phyloP scores from a whole-genome alignment of 148 eudicot species.

The Talinum fruticosum region DNA sequence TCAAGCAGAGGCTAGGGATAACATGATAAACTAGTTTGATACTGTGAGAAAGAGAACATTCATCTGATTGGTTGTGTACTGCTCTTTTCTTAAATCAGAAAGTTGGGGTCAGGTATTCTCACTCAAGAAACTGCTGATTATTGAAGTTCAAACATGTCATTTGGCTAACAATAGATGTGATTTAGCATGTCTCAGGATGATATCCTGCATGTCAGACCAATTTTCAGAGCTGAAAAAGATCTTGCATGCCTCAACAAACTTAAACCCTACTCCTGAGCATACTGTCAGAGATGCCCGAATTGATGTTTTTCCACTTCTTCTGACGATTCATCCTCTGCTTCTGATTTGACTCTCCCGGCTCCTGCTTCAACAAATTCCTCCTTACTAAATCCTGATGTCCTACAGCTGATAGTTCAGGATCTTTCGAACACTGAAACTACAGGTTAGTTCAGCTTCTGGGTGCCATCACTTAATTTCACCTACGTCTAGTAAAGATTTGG shows the following conservation, averaged over 20 bases:
- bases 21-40: not conserved
- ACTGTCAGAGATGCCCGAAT: slow-evolving; percentile 48
- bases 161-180: slow-evolving; percentile 71
- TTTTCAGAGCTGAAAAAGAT: slow-evolving; percentile 93
- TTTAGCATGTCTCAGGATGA: slow-evolving; percentile 99
- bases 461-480: slow-evolving; percentile 28
- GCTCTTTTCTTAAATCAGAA: slow-evolving; percentile 16
- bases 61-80: slow-evolving; percentile 9
- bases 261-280: slow-evolving; percentile 48
- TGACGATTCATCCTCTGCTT: slow-evolving; percentile 68
- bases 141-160: slow-evolving; percentile 30
- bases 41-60: slow-evolving; percentile 1
- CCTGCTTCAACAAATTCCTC: slow-evolving; percentile 60
- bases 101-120: slow-evolving; percentile 15
- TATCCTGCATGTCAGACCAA: slow-evolving; percentile 86
- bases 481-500: slow-evolving; percentile 18
- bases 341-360: slow-evolving; percentile 75
- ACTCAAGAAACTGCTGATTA: slow-evolving; percentile 23
- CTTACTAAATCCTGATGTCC: slow-evolving; percentile 53
- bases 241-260: slow-evolving; percentile 64
- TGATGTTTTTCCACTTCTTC: slow-evolving; percentile 69
- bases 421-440: slow-evolving; percentile 65
- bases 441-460: slow-evolving; percentile 71
- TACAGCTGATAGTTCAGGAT: slow-evolving; percentile 83
- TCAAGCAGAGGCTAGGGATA: slow-evolving; percentile 11